Percentiles rank a stretch among this genome's conserved stretches.
Evolutionary conservation across 2,329 filamentous ascomycete species (phyloP).

Genomic region (Chrysoporthe puriensis): DNA sequence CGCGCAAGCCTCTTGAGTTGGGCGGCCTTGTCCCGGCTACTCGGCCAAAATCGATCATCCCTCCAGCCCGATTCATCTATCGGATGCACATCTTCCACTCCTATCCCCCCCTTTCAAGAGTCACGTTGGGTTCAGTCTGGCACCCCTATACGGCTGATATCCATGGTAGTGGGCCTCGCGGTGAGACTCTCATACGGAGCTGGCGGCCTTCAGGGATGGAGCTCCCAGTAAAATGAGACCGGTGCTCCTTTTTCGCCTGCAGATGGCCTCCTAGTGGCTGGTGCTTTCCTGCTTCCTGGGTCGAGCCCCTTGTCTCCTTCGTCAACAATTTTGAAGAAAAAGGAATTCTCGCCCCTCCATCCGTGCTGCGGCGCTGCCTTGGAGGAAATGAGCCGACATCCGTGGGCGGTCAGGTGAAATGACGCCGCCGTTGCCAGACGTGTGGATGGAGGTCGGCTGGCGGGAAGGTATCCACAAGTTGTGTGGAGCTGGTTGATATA

Average conservation of each 20-base stretch:
- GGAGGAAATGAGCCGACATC: not conserved
- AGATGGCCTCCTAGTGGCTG: not conserved
- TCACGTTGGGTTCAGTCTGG: not conserved
- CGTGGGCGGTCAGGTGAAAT: not conserved
- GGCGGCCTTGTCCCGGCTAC: not conserved
- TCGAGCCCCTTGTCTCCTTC: not conserved
- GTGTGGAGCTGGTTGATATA: conserved; percentile 1
- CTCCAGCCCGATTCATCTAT: conserved; percentile 16
- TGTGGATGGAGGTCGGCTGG: not conserved
- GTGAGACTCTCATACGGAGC: not conserved
- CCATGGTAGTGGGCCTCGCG: not conserved
- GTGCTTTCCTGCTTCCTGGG: not conserved
- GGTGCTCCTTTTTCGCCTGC: not conserved
- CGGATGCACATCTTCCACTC: conserved; percentile 18
- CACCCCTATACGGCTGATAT: not conserved
- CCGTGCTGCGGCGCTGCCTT: not conserved
- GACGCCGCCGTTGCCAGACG: not conserved
- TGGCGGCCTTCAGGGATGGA: not conserved
- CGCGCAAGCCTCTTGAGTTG: not conserved
- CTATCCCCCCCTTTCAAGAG: not conserved
- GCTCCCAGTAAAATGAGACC: not conserved
- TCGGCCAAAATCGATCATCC: not conserved
- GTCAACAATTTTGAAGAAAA: not conserved
- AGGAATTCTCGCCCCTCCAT: not conserved
- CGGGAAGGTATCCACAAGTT: not conserved